A percentile compares a stretch with the other conserved stretches of the same genome.
These are phyloP conservation scores for Annona squamosa DNA, from an alignment of 164 flowering plant genomes.

Conservation along the genomic window DNA sequence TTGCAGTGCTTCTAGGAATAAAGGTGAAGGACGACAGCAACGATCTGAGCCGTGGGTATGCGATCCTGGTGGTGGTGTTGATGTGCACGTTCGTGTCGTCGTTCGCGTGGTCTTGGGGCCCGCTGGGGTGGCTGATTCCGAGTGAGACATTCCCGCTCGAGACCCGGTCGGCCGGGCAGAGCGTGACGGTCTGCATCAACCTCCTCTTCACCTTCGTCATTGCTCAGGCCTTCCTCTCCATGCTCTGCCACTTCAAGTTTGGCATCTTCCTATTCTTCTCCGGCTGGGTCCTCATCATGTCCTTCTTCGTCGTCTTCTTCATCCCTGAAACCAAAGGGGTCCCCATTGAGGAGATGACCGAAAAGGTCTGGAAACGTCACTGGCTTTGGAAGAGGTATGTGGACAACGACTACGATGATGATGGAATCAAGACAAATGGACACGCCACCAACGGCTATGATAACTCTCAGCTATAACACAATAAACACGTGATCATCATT, in stretches of 20 bases:
- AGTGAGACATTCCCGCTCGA: slow-evolving; percentile 57
- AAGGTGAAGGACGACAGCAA: slow-evolving; percentile 19
- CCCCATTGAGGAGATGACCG: slow-evolving; percentile 40
- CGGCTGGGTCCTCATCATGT: slow-evolving; percentile 49
- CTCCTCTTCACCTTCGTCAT: slow-evolving; percentile 71
- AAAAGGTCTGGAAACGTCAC: slow-evolving; percentile 50
- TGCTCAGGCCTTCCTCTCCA: slow-evolving; percentile 68
- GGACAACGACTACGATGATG: slow-evolving; percentile 14
- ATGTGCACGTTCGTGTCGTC: slow-evolving; percentile 41
- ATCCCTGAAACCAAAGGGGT: slow-evolving; percentile 54
- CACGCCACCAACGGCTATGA: too few relatives aligned
- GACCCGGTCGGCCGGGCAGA: slow-evolving; percentile 52
- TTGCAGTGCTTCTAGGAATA: slow-evolving; percentile 27
- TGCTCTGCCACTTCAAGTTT: slow-evolving; percentile 56
- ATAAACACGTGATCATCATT: too few relatives aligned
- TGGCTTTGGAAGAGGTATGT: slow-evolving; percentile 45
- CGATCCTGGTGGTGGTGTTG: slow-evolving; percentile 30
- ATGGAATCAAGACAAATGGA: neutral
- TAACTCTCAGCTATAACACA: too few relatives aligned
- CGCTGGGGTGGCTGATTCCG: slow-evolving; percentile 62
- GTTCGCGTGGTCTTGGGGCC: slow-evolving; percentile 73
- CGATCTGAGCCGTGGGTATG: slow-evolving; percentile 16
- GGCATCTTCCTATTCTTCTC: slow-evolving; percentile 68
- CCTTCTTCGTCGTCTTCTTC: slow-evolving; percentile 32
- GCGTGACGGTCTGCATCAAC: slow-evolving; percentile 62